Evolutionary conservation across 768 basidiomycete species (phyloP), one percentile per base, ranked within the genome.

Genomic region (Neoboletus subvelutipes): DNA sequence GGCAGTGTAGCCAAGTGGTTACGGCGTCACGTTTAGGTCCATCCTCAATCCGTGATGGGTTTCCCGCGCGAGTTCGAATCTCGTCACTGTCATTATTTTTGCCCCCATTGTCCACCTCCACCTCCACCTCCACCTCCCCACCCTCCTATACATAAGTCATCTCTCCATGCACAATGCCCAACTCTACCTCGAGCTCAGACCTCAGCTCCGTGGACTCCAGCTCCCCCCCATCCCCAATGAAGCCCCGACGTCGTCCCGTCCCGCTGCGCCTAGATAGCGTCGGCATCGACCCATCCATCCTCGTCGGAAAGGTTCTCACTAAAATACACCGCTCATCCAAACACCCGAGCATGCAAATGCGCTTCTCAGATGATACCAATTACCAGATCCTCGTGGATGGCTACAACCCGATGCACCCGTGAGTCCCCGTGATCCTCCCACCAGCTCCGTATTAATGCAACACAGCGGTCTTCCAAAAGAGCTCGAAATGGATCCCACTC

Each of bases 1-100:
- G 78, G 78, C 77, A 80, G 76, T 80, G 78, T 80, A 79, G 78
- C 78, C 78, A 79, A 80, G 78, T 80, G 78, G 78, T 80, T 80
- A 80, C 77, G 78, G 78, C 78, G 78, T 80, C 78, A 80, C 79
- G 79, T 80, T 80, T 80, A 80, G 78, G 78, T 71, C 52, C 41
- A 40, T 41, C 50, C 54, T 67, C 65, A 73, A 73, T 73, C 78
- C 79, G 78, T 80, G 78, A 80, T 80, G 78, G 78, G 78, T 78
- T 77, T 77, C 69, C 78, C 78, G 78, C 78, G 78, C 78, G 78
- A 80, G 78, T 80, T 80, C 78, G 78, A 80, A 80, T 80, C 78
- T 80, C 78, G 78, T 80, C 78, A 80, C 76, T 80, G 78, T 80
- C 78, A 80, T 24, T 33, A 4, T 63, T 64, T 64, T 53, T 58